Conservation (phyloP, 768 basidiomycete genomes). For the Lactarius hengduanensis region DNA sequence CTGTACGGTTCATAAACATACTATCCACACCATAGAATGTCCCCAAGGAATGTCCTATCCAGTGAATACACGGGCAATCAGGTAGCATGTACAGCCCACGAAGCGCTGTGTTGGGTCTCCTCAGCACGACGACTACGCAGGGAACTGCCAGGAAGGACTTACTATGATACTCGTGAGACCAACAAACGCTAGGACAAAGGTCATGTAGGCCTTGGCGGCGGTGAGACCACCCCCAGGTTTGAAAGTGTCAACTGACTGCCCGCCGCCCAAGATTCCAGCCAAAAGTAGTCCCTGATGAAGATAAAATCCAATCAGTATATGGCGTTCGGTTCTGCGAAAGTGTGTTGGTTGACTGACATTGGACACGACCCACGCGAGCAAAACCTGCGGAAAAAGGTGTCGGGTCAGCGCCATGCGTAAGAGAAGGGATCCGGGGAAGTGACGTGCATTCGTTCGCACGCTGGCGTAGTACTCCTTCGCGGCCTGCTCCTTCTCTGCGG, state of each 20-base stretch:
- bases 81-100: slow-evolving; percentile 55
- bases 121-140: slow-evolving; percentile 25
- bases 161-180: slow-evolving; percentile 71
- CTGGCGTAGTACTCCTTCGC: slow-evolving; percentile 88
- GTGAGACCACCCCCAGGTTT: slow-evolving; percentile 44
- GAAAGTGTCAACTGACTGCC: slow-evolving; percentile 61
- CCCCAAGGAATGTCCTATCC: slow-evolving; percentile 36
- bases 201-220: slow-evolving; percentile 70
- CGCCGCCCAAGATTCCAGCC: slow-evolving; percentile 64
- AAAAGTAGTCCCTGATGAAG: slow-evolving; percentile 60
- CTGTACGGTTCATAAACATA: slow-evolving; percentile 5
- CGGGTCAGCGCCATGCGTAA: not conserved
- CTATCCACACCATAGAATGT: not conserved
- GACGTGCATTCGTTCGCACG: slow-evolving; percentile 74
- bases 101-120: slow-evolving; percentile 45
- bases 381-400: slow-evolving; percentile 41
- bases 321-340: not conserved
- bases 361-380: slow-evolving; percentile 80
- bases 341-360: slow-evolving; percentile 51
- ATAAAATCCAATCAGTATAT: not conserved
- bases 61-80: slow-evolving; percentile 51
- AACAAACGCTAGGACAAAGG: slow-evolving; percentile 78
- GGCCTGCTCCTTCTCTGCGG: slow-evolving; percentile 64
- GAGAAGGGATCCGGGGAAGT: not conserved
- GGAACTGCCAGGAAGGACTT: slow-evolving; percentile 27